phyloP scores from a whole-genome alignment of 305 asterid genomes.

The Coffea humblotiana region DNA sequence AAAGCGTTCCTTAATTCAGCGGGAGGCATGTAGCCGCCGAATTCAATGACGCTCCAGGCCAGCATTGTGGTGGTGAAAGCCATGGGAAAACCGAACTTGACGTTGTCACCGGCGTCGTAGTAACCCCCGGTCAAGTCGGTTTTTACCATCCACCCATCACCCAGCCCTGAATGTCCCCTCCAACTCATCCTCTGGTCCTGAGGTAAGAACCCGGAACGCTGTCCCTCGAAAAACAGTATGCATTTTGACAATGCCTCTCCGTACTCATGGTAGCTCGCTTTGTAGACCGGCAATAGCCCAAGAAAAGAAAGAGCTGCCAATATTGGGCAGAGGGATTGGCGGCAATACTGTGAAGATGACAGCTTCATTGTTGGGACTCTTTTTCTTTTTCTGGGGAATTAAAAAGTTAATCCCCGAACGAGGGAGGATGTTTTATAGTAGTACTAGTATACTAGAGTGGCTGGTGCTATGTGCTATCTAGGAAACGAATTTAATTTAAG shows the following conservation, averaged over 20 bases:
- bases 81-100: constrained; percentile 91
- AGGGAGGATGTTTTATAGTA: not conserved
- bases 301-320: constrained; percentile 1
- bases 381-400: not conserved
- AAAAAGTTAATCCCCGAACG: not conserved
- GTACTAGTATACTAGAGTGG: not conserved
- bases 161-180: constrained; percentile 79
- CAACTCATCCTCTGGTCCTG: constrained; percentile 74
- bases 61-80: constrained; percentile 93
- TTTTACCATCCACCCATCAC: constrained; percentile 64
- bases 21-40: constrained; percentile 69
- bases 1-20: constrained; percentile 66
- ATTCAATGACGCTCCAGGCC: constrained; percentile 90
- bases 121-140: constrained; percentile 83
- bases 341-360: not conserved
- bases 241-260: constrained; percentile 75
- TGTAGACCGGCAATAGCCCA: constrained; percentile 20
- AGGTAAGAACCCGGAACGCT: constrained; percentile 83
- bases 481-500: no score
- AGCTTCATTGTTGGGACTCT: constrained; percentile 7
- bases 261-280: constrained; percentile 61
- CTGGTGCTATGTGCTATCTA: not conserved
- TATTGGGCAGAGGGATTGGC: not conserved
- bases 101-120: constrained; percentile 93
- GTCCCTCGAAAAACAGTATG: constrained; percentile 86